A percentile compares a stretch with the other conserved stretches of the same genome.
Evolutionary conservation across 2,329 filamentous ascomycete species (phyloP).

Genomic region (Reticulascus tulasneorum): DNA sequence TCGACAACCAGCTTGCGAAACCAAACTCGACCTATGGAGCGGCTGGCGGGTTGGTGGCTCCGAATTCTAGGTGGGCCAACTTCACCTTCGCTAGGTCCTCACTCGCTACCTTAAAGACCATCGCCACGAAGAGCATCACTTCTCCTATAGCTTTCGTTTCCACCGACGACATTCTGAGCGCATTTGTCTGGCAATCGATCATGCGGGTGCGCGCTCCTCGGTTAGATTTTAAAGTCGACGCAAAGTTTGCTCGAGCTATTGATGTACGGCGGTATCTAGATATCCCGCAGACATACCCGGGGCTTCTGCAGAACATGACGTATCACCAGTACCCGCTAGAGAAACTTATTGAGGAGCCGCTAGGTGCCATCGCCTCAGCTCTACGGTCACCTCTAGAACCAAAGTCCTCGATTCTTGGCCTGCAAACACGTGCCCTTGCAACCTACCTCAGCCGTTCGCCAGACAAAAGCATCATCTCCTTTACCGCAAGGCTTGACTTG

Average conservation of each 20-base stretch:
- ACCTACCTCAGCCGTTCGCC: constrained; percentile 30
- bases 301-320: constrained; percentile 43
- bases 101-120: constrained; percentile 35
- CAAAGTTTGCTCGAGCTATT: constrained; percentile 41
- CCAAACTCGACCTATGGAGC: too few species aligned
- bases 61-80: constrained; percentile 31
- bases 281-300: constrained; percentile 41
- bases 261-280: constrained; percentile 39
- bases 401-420: constrained; percentile 26
- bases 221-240: constrained; percentile 15
- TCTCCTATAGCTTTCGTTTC: constrained; percentile 34
- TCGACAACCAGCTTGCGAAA: background rate
- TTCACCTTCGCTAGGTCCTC: constrained; percentile 36
- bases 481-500: constrained; percentile 30
- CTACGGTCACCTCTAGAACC: constrained; percentile 36
- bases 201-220: constrained; percentile 34
- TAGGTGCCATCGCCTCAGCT: constrained; percentile 13
- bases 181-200: constrained; percentile 46
- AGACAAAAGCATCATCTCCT: constrained; percentile 30
- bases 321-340: constrained; percentile 28
- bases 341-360: constrained; percentile 20
- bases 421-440: constrained; percentile 34
- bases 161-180: constrained; percentile 50
- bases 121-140: constrained; percentile 23
- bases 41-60: too few species aligned